A percentile compares a stretch with the other conserved stretches of the same genome.
These are phyloP conservation scores for Paecilomyces formosus DNA, from an alignment of 2,329 filamentous ascomycete genomes.

Conservation along the genomic window DNA sequence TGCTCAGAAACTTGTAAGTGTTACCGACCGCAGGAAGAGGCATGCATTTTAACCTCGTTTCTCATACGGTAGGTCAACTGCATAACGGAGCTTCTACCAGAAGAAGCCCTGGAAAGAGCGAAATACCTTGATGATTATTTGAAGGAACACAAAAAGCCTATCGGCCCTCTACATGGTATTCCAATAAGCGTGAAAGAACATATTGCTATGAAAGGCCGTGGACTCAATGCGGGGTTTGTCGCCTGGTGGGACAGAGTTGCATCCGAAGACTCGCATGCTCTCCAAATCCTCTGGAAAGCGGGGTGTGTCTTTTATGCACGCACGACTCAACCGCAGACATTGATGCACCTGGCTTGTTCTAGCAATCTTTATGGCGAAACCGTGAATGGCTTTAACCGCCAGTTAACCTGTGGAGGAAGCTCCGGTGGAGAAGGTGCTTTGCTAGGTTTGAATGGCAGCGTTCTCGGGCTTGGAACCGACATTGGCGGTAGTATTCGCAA, in stretches of 20 bases:
- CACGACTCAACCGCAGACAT: slow-evolving; percentile 20
- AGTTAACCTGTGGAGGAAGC: neutral
- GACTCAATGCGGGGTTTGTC: slow-evolving; percentile 18
- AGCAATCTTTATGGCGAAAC: neutral
- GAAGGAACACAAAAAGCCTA: slow-evolving; percentile 20
- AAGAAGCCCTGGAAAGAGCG: slow-evolving; percentile 36
- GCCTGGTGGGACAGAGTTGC: slow-evolving; percentile 16
- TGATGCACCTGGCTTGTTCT: neutral
- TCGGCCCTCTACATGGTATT: slow-evolving; percentile 48
- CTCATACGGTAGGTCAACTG: slow-evolving; percentile 40
- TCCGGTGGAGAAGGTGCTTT: neutral
- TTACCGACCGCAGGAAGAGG: slow-evolving; percentile 31
- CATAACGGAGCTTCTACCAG: slow-evolving; percentile 41
- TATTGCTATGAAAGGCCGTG: slow-evolving; percentile 16
- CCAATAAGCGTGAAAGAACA: slow-evolving; percentile 42
- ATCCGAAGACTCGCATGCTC: slow-evolving; percentile 15
- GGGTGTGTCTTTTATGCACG: slow-evolving; percentile 23
- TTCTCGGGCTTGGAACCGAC: slow-evolving; percentile 20
- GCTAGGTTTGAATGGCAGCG: neutral
- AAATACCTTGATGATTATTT: slow-evolving; percentile 34
- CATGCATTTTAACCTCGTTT: neutral
- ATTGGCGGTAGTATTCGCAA: slow-evolving; percentile 34
- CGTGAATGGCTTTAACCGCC: neutral
- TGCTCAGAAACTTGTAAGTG: slow-evolving; percentile 41
- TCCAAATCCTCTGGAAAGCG: slow-evolving; percentile 19